Evolutionary conservation across 495 filamentous ascomycete genomes (phyloP), one percentile per base, ranked within the genome.

Genomic region (Neurospora sp.): DNA sequence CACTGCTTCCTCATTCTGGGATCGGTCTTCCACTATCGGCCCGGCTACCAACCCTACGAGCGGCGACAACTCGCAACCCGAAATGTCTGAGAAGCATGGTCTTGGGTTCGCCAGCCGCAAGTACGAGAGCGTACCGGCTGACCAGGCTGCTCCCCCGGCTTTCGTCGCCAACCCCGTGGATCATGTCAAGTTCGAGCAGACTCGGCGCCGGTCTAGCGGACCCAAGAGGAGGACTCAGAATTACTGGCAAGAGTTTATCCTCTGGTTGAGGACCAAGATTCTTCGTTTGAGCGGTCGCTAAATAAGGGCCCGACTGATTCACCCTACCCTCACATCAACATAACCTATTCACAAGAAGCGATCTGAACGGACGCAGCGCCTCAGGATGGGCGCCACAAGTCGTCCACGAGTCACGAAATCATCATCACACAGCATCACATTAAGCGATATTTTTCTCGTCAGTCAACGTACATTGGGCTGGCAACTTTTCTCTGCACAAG

Each of bases 181-280:
- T 39, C 79, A 79, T 15, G 79, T 83, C 39, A 77, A 75, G 34
- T 83, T 84, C 71, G 76, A 79, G 72, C 75, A 80, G 45, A 73
- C 80, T 5, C 74, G 69, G 5, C 79, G 79, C 38, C 77, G 83
- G 40, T 76, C 75, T n/a, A 82, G 78, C 76, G 80, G 75, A 37
- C 80, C 85, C n/a, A 89, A 87, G 80, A 82, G 81, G 71, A 86
- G 84, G 80, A 88, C 86, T 4, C 85, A 86, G 74, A 79, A 81
- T 42, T 83, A 85, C 21, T 89, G 86, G 86, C 84, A 84, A 5
- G 83, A 81, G 37, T 86, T 89, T 71, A 80, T 89, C 39, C 81
- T 89, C 69, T 89, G 87, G 87, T 71, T 89, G 11, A 79, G 86
- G 62, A 88, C 86, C 8, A 85, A 85, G 76, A 76, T 87, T 43